Evolutionary conservation across 2,329 filamentous ascomycete species (phyloP), one percentile per base, ranked within the genome.

Genomic region (Fusarium sublunatum): DNA sequence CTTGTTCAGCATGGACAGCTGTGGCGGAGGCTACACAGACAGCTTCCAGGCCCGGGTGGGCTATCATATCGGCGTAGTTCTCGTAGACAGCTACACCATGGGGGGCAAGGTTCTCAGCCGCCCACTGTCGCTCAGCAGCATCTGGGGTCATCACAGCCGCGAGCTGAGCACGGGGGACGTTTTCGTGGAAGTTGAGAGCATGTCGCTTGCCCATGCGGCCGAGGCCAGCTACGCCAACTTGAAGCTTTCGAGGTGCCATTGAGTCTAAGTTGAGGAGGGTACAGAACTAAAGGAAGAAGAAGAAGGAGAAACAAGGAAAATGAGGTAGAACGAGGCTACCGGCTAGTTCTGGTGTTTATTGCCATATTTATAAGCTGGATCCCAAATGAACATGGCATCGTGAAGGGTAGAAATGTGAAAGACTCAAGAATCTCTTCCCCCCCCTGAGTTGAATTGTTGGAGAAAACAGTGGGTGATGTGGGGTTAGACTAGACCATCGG

Each of bases 1-100:
- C 79, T 66, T 88, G 82, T 58, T 84, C 77, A 0, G 84, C 85
- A 64, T 88, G 85, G 7, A 82, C 84, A 1, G 82, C 83, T 11
- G 83, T 83, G 1, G 79, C 65, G 57, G 73, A 75, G 6, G 73
- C 72, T 39, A 80, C 72, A 12, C 79, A 74, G 4, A 83, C 77
- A 15, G 81, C 81, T 53, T 82, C 68, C 2, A 74, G 55, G 1
- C 78, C 78, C 6, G 62, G 32, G 19, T 77, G 71, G 12, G 65
- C 66, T 50, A 84, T 71, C 79, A 83, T 82, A 64, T 82, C 75
- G 22, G 78, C 74, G 54, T 82, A 83, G 61, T 78, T 72, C 8
- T 73, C 70, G 66, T 82, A 84, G 1, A 83, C 61, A 0, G 67
- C 75, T 3, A 82, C 78, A 2, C 79, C 79, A 29, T 75, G 76